Evolutionary conservation across 2,329 filamentous ascomycete genomes (phyloP), one percentile per base, ranked within the genome.

Genomic region (Paradendryphiella salina): DNA sequence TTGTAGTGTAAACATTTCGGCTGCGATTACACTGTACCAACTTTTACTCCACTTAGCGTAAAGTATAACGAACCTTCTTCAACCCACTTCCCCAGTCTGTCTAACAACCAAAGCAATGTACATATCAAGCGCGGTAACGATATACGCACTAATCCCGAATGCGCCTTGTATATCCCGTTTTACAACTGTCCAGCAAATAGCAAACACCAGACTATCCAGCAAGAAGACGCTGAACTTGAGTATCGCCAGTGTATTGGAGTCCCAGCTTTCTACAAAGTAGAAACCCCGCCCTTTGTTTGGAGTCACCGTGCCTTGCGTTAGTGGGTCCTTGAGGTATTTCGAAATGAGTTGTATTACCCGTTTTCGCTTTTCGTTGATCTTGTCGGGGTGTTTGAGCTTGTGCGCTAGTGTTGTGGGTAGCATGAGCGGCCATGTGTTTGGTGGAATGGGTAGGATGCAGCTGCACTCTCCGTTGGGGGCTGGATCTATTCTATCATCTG

Each of bases 221-320:
- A 44, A 4, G 4, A 35, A 11, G 0, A 42, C 0, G 1, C 26
- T 1, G n/a, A 28, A 34, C 8, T 5, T 10, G 9, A 44, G 14
- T 1, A 5, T 28, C 1, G n/a, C 9, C 2, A 35, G 5, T 3
- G 35, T 3, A 15, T 35, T 6, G 5, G 35, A 26, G 8, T 44
- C 21, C 41, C 20, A 44, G n/a, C 29, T 32, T 17, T 44, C 20
- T 18, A 28, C 9, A n/a, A 44, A 35, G 2, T 35, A 44, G 4
- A 33, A 23, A 0, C 29, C 29, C 39, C 29, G 33, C 11, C 39
- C 28, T 0, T 33, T 11, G 1, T 2, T 4, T 23, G 39, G 28
- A 0, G 31, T 17, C 5, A 21, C 28, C 2, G 6, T 1, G 2
- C 1, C 4, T 23, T 3, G 3, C 0, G 1, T 2, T 1, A 42